Percentiles rank a stretch among this genome's conserved stretches.
Conservation (phyloP, 2,329 filamentous ascomycete species). For the Fusarium paranaense region DNA sequence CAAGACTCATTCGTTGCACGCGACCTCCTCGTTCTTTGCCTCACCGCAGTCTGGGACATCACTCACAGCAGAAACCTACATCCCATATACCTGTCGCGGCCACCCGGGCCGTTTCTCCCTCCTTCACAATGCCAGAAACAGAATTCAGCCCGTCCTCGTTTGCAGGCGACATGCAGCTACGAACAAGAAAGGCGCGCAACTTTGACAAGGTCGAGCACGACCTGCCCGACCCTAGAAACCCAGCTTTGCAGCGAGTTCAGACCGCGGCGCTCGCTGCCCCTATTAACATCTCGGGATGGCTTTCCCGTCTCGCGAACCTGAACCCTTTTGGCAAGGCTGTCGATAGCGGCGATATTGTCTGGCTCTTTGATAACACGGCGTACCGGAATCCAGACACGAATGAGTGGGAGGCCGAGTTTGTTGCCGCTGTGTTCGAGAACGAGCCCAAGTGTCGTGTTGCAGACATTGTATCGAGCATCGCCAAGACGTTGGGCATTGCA, state of each 20-base stretch:
- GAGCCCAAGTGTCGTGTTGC: constrained; percentile 75
- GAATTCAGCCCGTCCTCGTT: constrained; percentile 42
- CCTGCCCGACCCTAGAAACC: constrained; percentile 53
- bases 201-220: constrained; percentile 64
- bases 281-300: constrained; percentile 40
- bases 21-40: constrained; percentile 20
- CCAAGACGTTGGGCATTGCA: constrained; percentile 74
- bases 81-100: constrained; percentile 12
- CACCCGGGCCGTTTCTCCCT: neutral
- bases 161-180: constrained; percentile 60
- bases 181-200: constrained; percentile 60
- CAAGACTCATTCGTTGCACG: constrained; percentile 33
- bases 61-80: constrained; percentile 1
- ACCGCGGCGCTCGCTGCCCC: constrained; percentile 47
- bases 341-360: constrained; percentile 77
- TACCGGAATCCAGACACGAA: constrained; percentile 65
- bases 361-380: constrained; percentile 92
- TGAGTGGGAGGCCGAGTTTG: constrained; percentile 84
- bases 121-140: constrained; percentile 41
- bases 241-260: constrained; percentile 46
- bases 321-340: constrained; percentile 72
- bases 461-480: constrained; percentile 76
- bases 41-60: neutral
- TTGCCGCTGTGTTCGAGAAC: constrained; percentile 83
- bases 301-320: constrained; percentile 62